Percentiles rank a stretch among this genome's conserved stretches.
Evolutionary conservation across 441 rosid species (phyloP).

Genomic region (Manihot esculenta): DNA sequence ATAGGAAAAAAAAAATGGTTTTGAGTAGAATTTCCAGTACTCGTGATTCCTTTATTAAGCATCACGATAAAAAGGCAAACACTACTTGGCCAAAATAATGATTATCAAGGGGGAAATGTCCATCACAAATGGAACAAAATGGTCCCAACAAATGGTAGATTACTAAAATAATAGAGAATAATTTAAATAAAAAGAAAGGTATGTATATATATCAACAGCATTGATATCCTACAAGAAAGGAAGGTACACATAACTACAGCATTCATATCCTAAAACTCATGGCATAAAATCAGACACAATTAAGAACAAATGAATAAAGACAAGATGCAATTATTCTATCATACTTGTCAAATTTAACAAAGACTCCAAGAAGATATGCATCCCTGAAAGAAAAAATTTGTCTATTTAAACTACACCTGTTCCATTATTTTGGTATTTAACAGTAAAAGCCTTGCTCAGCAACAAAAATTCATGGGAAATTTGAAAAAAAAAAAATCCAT

Average conservation of each 20-base stretch:
- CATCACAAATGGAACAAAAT: too few relatives aligned
- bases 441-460: too few relatives aligned
- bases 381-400: too few relatives aligned
- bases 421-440: too few relatives aligned
- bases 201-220: not conserved
- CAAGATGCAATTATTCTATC: not conserved
- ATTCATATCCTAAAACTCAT: not conserved
- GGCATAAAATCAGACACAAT: not conserved
- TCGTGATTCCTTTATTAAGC: not conserved
- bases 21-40: not conserved
- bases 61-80: not conserved
- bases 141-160: not conserved
- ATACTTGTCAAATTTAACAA: not conserved
- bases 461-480: not conserved
- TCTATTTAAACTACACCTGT: not conserved
- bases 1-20: not conserved
- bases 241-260: not conserved
- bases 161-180: not conserved
- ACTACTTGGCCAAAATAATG: not conserved
- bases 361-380: not conserved
- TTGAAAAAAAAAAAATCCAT: too few relatives aligned
- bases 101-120: too few relatives aligned
- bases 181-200: not conserved
- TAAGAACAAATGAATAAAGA: slow-evolving; percentile 1
- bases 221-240: not conserved